Conservation (phyloP, 805 yeast species). For the Yamadazyma nakazawae region DNA sequence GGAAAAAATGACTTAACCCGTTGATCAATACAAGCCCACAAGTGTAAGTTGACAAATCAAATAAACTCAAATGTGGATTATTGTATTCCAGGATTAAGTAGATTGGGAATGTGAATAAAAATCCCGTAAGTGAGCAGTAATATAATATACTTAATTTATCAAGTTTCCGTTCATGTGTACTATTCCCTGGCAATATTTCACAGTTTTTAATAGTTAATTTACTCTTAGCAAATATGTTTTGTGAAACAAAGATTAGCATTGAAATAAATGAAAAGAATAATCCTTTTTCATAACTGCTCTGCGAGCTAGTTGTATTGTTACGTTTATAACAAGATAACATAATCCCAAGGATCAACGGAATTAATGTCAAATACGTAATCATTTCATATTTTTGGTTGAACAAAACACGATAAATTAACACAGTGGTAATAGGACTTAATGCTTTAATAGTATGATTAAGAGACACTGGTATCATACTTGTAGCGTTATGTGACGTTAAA, state of each 20-base stretch:
- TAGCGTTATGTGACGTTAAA: slow-evolving; percentile 87
- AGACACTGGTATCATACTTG: slow-evolving; percentile 88
- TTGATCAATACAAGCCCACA: slow-evolving; percentile 49
- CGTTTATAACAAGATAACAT: slow-evolving; percentile 67
- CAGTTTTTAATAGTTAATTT: slow-evolving; percentile 52
- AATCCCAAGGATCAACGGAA: slow-evolving; percentile 81
- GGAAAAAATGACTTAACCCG: slow-evolving; percentile 67
- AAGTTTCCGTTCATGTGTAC: slow-evolving; percentile 36
- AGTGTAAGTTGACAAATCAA: slow-evolving; percentile 30
- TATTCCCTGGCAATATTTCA: slow-evolving; percentile 19
- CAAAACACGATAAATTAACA: slow-evolving; percentile 64
- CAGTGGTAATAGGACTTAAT: slow-evolving; percentile 85
- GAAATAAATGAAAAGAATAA: slow-evolving; percentile 50
- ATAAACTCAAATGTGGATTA: slow-evolving; percentile 23
- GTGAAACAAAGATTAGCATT: slow-evolving; percentile 70
- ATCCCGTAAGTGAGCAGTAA: slow-evolving; percentile 71
- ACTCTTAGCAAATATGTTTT: slow-evolving; percentile 76
- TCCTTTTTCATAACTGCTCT: slow-evolving; percentile 30
- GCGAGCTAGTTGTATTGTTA: slow-evolving; percentile 17
- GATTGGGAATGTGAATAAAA: slow-evolving; percentile 62
- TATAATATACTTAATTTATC: slow-evolving; percentile 71
- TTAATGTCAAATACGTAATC: slow-evolving; percentile 72
- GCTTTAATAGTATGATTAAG: slow-evolving; percentile 93
- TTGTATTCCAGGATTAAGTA: slow-evolving; percentile 54
- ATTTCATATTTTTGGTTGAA: slow-evolving; percentile 55